A percentile compares a stretch with the other conserved stretches of the same genome.
Conservation (phyloP, 1,284 basidiomycete species). For the Grifola frondosa region DNA sequence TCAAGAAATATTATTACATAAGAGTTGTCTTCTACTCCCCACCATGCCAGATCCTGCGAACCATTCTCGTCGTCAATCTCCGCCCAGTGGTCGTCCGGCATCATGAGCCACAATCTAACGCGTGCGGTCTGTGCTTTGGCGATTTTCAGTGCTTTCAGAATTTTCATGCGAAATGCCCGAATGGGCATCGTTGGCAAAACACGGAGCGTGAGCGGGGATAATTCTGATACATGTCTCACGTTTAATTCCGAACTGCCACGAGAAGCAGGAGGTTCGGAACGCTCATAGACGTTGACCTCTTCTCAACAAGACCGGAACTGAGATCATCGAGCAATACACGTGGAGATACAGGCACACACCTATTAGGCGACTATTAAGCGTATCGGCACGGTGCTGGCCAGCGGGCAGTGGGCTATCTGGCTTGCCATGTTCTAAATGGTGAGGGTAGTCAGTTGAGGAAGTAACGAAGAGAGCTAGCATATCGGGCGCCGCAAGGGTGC, state of each 20-base stretch:
- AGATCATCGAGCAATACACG: not conserved
- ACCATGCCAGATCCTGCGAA: conserved; percentile 60
- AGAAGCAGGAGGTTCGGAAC: too few relatives aligned
- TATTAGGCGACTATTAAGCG: conserved; percentile 61
- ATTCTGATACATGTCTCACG: not conserved
- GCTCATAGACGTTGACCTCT: conserved; percentile 8
- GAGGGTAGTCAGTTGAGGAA: too few relatives aligned
- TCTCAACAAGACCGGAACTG: too few relatives aligned
- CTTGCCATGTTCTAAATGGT: too few relatives aligned
- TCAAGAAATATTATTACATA: conserved; percentile 34
- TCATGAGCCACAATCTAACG: conserved; percentile 52
- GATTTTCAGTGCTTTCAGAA: conserved; percentile 33
- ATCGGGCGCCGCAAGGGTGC: not conserved
- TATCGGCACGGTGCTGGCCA: conserved; percentile 35
- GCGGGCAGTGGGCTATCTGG: not conserved
- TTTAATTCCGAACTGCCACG: not conserved
- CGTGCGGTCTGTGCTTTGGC: conserved; percentile 28
- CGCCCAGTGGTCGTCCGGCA: conserved; percentile 47
- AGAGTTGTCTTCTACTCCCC: conserved; percentile 65
- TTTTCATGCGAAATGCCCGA: conserved; percentile 45
- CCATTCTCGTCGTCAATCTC: conserved; percentile 47
- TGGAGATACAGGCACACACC: conserved; percentile 39
- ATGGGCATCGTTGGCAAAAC: conserved; percentile 68
- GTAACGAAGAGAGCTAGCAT: not conserved
- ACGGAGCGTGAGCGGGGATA: too few relatives aligned